phyloP scores from a whole-genome alignment of 2,329 filamentous ascomycete genomes.

The Pseudocercospora cruenta region DNA sequence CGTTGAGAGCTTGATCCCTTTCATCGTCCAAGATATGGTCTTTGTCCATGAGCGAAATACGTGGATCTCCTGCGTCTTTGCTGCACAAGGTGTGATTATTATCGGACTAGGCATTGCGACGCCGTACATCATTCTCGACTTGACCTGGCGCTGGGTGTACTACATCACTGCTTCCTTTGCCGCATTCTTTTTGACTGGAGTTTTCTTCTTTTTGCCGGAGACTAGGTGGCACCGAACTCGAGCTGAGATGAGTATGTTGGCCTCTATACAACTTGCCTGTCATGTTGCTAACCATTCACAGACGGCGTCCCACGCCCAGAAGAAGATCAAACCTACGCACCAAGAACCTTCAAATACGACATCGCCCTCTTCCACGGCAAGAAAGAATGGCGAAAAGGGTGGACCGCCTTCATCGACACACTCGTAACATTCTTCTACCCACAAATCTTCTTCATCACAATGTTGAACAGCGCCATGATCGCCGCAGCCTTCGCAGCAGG shows the following conservation, averaged over 20 bases:
- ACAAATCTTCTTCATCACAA: slow-evolving; percentile 39
- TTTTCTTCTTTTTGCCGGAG: slow-evolving; percentile 36
- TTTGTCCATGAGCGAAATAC: slow-evolving; percentile 37
- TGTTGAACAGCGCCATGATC: slow-evolving; percentile 38
- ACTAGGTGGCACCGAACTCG: slow-evolving; percentile 34
- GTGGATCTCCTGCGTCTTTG: slow-evolving; percentile 35
- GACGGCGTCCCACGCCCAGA: slow-evolving; percentile 26
- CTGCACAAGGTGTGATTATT: slow-evolving; percentile 37
- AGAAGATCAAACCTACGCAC: slow-evolving; percentile 8
- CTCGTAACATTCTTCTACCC: slow-evolving; percentile 38
- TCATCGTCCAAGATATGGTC: slow-evolving; percentile 38
- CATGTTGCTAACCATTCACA: slow-evolving; percentile 4
- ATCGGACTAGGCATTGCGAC: slow-evolving; percentile 35
- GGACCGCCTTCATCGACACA: slow-evolving; percentile 35
- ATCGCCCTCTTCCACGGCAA: slow-evolving; percentile 31
- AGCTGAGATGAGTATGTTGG: slow-evolving; percentile 31
- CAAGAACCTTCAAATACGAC: slow-evolving; percentile 32
- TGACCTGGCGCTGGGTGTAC: slow-evolving; percentile 38
- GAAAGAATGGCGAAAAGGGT: slow-evolving; percentile 32
- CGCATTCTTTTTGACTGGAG: slow-evolving; percentile 31
- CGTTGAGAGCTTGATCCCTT: slow-evolving; percentile 38
- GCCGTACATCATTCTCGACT: slow-evolving; percentile 35
- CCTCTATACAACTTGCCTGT: background rate
- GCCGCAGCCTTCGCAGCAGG: slow-evolving; percentile 33
- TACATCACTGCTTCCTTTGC: slow-evolving; percentile 33